phyloP scores from a whole-genome alignment of 495 filamentous ascomycete genomes.

The Podospora conica region DNA sequence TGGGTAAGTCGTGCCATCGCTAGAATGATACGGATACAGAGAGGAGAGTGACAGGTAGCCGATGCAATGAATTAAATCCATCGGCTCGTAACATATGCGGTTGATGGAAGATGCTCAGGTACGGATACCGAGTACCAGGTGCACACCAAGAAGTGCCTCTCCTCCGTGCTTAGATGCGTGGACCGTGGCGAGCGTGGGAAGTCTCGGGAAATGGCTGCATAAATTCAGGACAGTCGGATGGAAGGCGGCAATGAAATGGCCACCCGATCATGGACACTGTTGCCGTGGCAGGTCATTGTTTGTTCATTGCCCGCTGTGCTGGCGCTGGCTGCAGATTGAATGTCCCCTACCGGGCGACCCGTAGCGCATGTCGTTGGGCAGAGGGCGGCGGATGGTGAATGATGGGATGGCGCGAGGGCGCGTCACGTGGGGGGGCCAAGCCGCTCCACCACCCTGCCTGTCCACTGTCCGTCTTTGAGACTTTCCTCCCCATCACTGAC shows the following conservation, averaged over 20 bases:
- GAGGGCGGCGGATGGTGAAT: not conserved
- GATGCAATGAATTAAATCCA: no score
- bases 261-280: not conserved
- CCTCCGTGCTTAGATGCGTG: no score
- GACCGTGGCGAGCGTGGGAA: no score
- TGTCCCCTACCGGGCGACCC: no score
- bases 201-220: not conserved
- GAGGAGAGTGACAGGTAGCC: no score
- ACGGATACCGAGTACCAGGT: no score
- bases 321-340: not conserved
- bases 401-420: not conserved
- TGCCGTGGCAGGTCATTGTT: not conserved
- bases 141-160: no score
- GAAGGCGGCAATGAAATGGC: not conserved
- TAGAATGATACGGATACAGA: not conserved
- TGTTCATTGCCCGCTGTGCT: not conserved
- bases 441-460: constrained; percentile 18
- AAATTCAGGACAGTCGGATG: not conserved
- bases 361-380: not conserved
- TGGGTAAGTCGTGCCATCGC: no score
- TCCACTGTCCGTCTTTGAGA: constrained; percentile 20
- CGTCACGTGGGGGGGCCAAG: constrained; percentile 28
- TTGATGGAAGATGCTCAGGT: no score
- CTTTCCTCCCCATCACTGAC: constrained; percentile 28
- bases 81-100: no score